Base-by-base conservation (phyloP, 306 rosid genomes). In the Begonia masoniana region DNA sequence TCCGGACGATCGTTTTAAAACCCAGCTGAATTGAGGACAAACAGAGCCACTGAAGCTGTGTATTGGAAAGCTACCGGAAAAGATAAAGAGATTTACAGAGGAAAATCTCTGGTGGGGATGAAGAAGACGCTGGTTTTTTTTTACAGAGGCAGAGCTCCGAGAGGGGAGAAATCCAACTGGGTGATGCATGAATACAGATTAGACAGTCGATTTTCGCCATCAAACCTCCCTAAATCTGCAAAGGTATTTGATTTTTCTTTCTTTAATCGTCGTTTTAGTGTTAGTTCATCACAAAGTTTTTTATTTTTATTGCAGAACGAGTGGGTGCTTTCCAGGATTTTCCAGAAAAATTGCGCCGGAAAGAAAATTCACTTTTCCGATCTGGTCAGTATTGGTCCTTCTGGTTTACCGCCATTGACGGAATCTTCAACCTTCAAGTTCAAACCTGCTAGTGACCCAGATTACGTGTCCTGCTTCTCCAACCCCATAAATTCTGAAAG, bases 401-500 rank as follows among this genome's bases (percentile, higher is more conserved):
- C 82, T 21, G 75, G 35, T 59, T 51, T 86, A 5, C 99, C 99
- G 35, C 95, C 92, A 2, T 67, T 91, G 46, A 71, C 76, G 41
- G 94, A 85, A 56, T 68, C 89, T 8, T 72, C 86, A 0, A 67
- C 79, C 48, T 85, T 71, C 26, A 41, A 76, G 13, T 58, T 70
- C 42, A 85, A 75, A 56, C 60, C 71, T 1, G 41, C 56, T 13
- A 50, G 36, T 12, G 85, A 74, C 55, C 70, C 82, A 49, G 59
- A 60, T 62, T 72, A 86, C 99, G 99, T 92, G 99, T 82, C 99
- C 99, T 92, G 99, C 99, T 92, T 92, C 99, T 92, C 99, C 99
- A 83, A 69, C 72, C 66, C 74, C 62, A 57, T 76, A 56, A 74
- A 76, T 71, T 68, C 71, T 70, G 84, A 59, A 46, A 74, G 81